Evolutionary conservation across 768 basidiomycete species (phyloP).

Genomic region (Naganishia vaughanmartiniae): DNA sequence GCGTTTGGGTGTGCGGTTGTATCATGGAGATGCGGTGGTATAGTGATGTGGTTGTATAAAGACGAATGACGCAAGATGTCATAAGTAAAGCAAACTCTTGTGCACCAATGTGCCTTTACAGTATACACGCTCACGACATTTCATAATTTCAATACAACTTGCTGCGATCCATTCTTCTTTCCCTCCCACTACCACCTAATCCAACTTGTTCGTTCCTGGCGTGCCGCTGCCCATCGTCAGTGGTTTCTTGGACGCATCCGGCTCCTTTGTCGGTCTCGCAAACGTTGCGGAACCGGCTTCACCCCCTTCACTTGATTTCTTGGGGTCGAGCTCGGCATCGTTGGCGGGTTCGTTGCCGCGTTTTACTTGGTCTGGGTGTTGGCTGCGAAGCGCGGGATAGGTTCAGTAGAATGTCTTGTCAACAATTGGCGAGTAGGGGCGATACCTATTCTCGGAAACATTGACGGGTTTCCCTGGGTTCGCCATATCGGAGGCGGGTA

Average conservation of each 20-base stretch:
- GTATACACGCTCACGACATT: background rate
- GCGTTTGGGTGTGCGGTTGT: background rate
- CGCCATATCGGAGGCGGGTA: background rate
- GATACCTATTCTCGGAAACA: background rate
- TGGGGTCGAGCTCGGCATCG: conserved; percentile 13
- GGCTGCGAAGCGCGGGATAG: background rate
- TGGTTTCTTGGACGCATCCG: conserved; percentile 19
- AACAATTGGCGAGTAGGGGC: background rate
- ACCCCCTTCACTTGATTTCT: conserved; percentile 17
- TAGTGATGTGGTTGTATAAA: background rate
- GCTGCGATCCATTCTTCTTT: background rate
- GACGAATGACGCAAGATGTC: background rate
- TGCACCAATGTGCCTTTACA: background rate
- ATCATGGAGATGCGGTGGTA: background rate
- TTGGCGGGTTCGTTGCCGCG: conserved; percentile 20
- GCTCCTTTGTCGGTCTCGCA: conserved; percentile 8
- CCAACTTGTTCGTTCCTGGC: conserved; percentile 20
- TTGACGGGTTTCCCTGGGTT: conserved; percentile 13
- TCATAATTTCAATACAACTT: background rate
- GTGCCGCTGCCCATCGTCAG: background rate
- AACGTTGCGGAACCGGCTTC: conserved; percentile 9
- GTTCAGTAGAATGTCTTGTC: too few relatives aligned
- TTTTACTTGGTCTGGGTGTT: conserved; percentile 10
- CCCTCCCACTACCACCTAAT: background rate
- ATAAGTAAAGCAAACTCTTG: background rate